Evolutionary conservation across 352 stramenopile genomes (phyloP).

Genomic region (Globisporangium alternatum): DNA sequence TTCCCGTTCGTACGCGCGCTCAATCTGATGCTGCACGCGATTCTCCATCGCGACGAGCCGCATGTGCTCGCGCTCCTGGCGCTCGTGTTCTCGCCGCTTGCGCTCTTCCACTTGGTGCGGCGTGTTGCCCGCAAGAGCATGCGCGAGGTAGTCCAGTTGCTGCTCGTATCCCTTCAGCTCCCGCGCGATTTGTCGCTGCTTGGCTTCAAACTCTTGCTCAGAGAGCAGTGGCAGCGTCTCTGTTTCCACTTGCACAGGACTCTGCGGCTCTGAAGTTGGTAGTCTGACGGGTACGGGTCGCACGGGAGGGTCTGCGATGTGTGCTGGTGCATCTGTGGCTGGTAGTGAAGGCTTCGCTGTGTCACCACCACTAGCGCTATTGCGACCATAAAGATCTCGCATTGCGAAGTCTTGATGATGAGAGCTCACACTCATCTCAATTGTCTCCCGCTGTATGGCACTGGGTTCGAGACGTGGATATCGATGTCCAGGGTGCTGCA

Average conservation of each 20-base stretch:
- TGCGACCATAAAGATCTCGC: not conserved
- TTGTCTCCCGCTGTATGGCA: not conserved
- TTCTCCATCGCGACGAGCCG: constrained; percentile 39
- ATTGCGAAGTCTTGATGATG: not conserved
- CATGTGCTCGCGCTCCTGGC: constrained; percentile 45
- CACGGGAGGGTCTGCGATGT: not conserved
- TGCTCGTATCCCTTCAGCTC: constrained; percentile 28
- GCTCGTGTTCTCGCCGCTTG: constrained; percentile 41
- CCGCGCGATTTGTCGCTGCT: constrained; percentile 28
- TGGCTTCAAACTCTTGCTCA: constrained; percentile 30
- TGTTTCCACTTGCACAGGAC: not conserved
- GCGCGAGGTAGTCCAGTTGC: constrained; percentile 56
- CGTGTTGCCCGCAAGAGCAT: constrained; percentile 58
- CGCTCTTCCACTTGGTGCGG: constrained; percentile 63
- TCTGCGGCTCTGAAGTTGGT: not conserved
- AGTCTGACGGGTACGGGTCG: not conserved
- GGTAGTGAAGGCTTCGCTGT: not conserved
- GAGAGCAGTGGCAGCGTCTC: constrained; percentile 13
- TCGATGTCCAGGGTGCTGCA: not conserved
- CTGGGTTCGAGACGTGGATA: not conserved
- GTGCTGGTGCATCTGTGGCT: not conserved
- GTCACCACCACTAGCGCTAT: not conserved
- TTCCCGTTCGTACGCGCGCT: constrained; percentile 47
- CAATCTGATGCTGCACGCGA: constrained; percentile 50
- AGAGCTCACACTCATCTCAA: not conserved